Conservation (phyloP, 2,329 filamentous ascomycete genomes). For the Neocatenulostroma microsporum region DNA sequence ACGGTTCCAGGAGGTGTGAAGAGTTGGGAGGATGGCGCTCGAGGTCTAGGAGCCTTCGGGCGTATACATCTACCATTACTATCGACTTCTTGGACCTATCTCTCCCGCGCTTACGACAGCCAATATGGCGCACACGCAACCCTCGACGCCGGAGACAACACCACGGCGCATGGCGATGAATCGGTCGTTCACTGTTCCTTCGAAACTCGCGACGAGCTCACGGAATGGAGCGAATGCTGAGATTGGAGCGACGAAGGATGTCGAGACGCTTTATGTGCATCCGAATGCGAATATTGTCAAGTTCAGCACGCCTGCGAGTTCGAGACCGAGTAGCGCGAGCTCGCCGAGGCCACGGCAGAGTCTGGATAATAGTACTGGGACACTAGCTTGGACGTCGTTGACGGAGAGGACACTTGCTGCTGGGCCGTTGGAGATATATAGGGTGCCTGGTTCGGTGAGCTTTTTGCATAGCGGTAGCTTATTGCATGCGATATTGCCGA, state of each 20-base stretch:
- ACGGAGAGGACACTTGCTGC: constrained; percentile 75
- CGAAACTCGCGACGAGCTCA: constrained; percentile 29
- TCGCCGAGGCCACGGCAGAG: constrained; percentile 27
- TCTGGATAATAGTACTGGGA: constrained; percentile 43
- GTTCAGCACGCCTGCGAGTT: constrained; percentile 41
- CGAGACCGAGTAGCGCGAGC: constrained; percentile 26
- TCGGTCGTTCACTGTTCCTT: constrained; percentile 44
- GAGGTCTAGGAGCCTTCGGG: constrained; percentile 1
- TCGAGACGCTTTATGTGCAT: constrained; percentile 69
- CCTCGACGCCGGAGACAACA: constrained; percentile 22
- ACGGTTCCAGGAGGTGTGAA: background rate
- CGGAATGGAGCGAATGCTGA: constrained; percentile 25
- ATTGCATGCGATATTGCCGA: constrained; percentile 77
- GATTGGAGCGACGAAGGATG: constrained; percentile 34
- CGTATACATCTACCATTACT: constrained; percentile 1
- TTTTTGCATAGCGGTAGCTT: constrained; percentile 81
- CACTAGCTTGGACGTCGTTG: constrained; percentile 64
- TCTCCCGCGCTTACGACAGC: background rate
- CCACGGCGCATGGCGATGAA: constrained; percentile 23
- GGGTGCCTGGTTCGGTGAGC: constrained; percentile 74
- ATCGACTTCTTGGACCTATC: background rate
- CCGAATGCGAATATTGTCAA: constrained; percentile 64
- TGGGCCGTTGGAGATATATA: constrained; percentile 74
- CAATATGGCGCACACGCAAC: constrained; percentile 11
- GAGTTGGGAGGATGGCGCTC: background rate